Evolutionary conservation across 805 yeast species (phyloP), one percentile per base, ranked within the genome.

Genomic region (Blastobotrys attinorum): DNA sequence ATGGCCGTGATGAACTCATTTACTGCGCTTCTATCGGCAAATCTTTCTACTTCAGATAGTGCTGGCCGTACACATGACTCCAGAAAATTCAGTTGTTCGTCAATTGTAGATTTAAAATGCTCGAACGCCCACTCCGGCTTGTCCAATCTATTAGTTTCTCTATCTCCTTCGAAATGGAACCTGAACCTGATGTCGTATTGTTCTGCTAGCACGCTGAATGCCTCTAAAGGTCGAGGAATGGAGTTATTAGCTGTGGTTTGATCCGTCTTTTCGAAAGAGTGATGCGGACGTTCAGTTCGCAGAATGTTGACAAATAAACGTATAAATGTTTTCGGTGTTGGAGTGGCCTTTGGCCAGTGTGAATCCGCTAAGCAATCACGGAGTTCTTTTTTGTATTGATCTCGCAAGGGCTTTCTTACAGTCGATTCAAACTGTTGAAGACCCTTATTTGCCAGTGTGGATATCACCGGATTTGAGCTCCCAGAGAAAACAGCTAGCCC

Each of bases 121-220:
- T 65, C 60, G 47, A 81, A 69, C 3, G 79, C 73, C 81, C 86
- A 82, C 56, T 83, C 89, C 1, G 90, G 89, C 53, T 77, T 77
- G 45, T 80, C 79, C 21, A 76, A 54, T 37, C 76, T 71, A 53
- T 80, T 81, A 0, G 89, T 82, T 27, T 79, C 82, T 32, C 60
- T 65, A 22, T 70, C 63, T 3, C 73, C 65, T 39, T 73, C 72
- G 54, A 82, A 83, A 56, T 83, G 86, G 61, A 63, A 83, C 33
- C 67, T 62, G 55, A 83, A 77, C 34, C 83, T 67, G 10, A 67
- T 51, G 5, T 63, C 62, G 22, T 80, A 65, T 1, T 75, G 73
- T 21, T 61, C 58, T 2, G 74, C 57, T 23, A 83, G 57, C 0
- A 65, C 56, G 34, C 68, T 71, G 33, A 79, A 61, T 0, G 76